Evolutionary conservation across 164 flowering plant species (phyloP), one percentile per base, ranked within the genome.

Genomic region (Protea cynaroides): DNA sequence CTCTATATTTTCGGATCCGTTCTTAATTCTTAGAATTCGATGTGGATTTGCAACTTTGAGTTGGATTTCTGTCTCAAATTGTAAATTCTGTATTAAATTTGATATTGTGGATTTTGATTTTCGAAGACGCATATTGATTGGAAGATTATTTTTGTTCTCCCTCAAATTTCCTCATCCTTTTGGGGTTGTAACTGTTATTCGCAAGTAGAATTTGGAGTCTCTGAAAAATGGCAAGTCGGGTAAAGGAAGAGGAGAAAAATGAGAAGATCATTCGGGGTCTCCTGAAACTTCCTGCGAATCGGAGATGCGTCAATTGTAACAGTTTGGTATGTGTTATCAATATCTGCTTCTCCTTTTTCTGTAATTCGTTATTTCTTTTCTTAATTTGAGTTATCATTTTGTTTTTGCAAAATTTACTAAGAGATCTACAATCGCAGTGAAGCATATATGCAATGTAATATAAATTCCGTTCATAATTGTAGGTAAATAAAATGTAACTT

Each of bases 211-310:
- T 59, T 38, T 55, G 50, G 59, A 34, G 37, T 13, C 0, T 24
- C 13, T 59, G 65, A 22, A 58, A 47, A 68, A 94, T 94, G 99
- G 90, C 92, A 36, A 89, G 54, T 80, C 78, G 93, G 63, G 14
- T 84, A 74, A 92, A 84, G 78, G 98, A 92, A 58, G 98, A 90
- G 23, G 98, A 94, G 78, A 91, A 80, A 68, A 88, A 89, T 54
- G 99, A 94, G 80, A 80, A 83, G 68, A 78, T 79, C 60, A 94
- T 94, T 63, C 83, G 99, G 13, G 82, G 86, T 66, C 92, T 92
- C 64, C 82, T 88, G 40, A 92, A 90, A 63, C 88, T 81, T 22
- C 82, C 89, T 0, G 85, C 74, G 36, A 92, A 92, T 76, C 83
- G 88, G 21, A 78, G 84, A 71, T 92, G 98, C 67, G 85, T 90